phyloP scores from a whole-genome alignment of 2,329 filamentous ascomycete genomes.

The Venturiaceae sp. region DNA sequence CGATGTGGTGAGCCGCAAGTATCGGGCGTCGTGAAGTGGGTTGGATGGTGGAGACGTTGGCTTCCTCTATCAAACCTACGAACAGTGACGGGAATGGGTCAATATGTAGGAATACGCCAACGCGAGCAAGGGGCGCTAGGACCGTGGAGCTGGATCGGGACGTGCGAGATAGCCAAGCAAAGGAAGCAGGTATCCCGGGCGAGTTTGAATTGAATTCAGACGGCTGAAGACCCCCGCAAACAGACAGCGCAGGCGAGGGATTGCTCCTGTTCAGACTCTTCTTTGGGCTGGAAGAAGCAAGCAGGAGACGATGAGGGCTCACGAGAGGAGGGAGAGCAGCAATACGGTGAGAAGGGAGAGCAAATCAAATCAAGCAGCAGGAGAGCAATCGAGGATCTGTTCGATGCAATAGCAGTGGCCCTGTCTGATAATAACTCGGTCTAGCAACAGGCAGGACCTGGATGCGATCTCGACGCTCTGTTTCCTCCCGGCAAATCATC shows the following conservation, averaged over 20 bases:
- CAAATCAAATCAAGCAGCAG: neutral
- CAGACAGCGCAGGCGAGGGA: neutral
- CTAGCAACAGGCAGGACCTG: neutral
- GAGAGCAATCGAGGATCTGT: neutral
- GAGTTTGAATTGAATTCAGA: neutral
- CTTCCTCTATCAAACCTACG: neutral
- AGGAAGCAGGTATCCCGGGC: neutral
- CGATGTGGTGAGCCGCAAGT: neutral
- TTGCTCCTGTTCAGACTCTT: neutral
- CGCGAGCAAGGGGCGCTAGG: neutral
- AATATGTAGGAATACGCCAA: neutral
- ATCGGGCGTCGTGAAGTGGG: neutral
- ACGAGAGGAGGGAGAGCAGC: neutral
- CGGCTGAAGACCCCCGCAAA: neutral
- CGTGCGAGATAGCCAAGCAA: neutral
- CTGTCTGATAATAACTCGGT: neutral
- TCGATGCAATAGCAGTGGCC: neutral
- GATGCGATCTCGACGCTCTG: neutral
- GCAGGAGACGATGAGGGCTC: neutral
- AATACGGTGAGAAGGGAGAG: neutral
- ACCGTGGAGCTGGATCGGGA: constrained; percentile 1
- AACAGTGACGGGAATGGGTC: neutral
- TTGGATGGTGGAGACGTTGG: neutral
- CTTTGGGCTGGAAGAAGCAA: neutral
- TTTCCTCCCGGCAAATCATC: too few relatives aligned